Percentiles rank a stretch among this genome's conserved stretches.
phyloP scores from a whole-genome alignment of 768 basidiomycete species.

The Psilocybe cyanescens region DNA sequence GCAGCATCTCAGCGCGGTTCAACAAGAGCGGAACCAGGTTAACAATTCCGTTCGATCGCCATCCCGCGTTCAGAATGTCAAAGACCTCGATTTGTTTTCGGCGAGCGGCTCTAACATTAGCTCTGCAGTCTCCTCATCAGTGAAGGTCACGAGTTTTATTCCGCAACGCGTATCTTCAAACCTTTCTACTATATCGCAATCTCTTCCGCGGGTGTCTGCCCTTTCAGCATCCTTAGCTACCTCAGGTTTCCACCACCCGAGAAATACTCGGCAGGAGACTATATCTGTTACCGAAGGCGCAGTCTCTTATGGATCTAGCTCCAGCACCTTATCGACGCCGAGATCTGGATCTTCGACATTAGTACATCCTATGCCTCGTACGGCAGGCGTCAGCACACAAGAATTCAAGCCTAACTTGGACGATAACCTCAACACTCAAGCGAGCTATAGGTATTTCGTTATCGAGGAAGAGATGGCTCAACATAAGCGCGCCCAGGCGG shows the following conservation, averaged over 20 bases:
- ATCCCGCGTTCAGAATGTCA: slow-evolving; percentile 12
- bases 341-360: slow-evolving; percentile 39
- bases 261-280: slow-evolving; percentile 27
- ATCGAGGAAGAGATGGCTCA: slow-evolving; percentile 49
- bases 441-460: slow-evolving; percentile 48
- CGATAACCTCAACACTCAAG: slow-evolving; percentile 45
- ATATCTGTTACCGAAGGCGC: slow-evolving; percentile 18
- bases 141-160: slow-evolving; percentile 58
- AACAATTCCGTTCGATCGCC: slow-evolving; percentile 20
- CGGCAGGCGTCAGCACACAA: slow-evolving; percentile 40
- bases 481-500: slow-evolving; percentile 28
- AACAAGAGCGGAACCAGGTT: slow-evolving; percentile 34
- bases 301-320: slow-evolving; percentile 24
- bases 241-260: slow-evolving; percentile 59
- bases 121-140: slow-evolving; percentile 26
- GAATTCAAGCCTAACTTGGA: slow-evolving; percentile 43
- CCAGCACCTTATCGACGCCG: slow-evolving; percentile 29
- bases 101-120: slow-evolving; percentile 23
- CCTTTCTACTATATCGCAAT: slow-evolving; percentile 38
- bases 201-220: slow-evolving; percentile 53
- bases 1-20: slow-evolving; percentile 46
- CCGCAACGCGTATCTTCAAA: slow-evolving; percentile 49
- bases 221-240: slow-evolving; percentile 74
- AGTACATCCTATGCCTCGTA: slow-evolving; percentile 24
- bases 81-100: slow-evolving; percentile 10